These are phyloP conservation scores for Cladosporium sp. DNA, from an alignment of 2,329 filamentous ascomycete species.

Conservation along the genomic window DNA sequence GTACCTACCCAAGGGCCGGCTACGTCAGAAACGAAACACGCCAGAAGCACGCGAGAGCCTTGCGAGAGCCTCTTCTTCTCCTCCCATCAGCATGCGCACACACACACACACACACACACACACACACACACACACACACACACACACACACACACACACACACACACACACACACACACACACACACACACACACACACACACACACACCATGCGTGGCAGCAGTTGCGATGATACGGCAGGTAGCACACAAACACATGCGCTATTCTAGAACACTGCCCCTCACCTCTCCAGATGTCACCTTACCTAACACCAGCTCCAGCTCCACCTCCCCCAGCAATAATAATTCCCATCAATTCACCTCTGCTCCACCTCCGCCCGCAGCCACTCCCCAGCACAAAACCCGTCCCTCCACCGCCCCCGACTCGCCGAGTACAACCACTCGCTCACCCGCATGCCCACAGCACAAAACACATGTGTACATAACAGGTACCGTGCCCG, in stretches of 20 bases:
- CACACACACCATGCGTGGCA: too few species aligned
- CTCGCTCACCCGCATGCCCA: not conserved
- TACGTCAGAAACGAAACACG: not conserved
- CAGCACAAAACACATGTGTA: not conserved
- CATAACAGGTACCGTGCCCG: not conserved
- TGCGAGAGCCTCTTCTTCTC: not conserved
- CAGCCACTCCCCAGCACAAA: not conserved
- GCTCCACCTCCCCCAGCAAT: not conserved
- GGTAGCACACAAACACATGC: not conserved
- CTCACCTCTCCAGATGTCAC: not conserved
- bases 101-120: too few species aligned
- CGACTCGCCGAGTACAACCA: not conserved
- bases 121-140: not conserved
- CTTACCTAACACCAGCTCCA: not conserved
- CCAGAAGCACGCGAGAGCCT: not conserved
- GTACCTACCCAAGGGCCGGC: too few species aligned
- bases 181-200: not conserved
- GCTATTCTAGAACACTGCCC: not conserved
- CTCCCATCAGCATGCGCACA: not conserved
- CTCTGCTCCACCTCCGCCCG: not conserved
- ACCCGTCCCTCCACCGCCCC: not conserved
- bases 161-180: not conserved
- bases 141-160: not conserved
- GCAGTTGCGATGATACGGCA: too few species aligned
- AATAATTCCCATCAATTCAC: not conserved